Percentiles rank a stretch among this genome's conserved stretches.
phyloP scores from a whole-genome alignment of 2,329 filamentous ascomycete genomes.

The Hymenoscyphus linearis region DNA sequence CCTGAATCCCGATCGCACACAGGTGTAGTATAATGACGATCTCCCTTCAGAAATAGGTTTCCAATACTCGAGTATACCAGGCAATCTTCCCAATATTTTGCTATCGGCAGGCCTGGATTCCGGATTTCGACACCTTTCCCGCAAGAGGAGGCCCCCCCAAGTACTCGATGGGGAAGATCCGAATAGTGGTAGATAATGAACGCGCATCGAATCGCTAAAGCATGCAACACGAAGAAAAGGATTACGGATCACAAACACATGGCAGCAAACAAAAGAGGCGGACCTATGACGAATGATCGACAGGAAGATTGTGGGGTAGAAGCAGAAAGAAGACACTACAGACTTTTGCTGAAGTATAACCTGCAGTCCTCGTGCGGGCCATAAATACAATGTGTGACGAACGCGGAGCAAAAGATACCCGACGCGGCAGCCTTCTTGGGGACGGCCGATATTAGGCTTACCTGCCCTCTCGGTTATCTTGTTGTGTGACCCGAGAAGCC shows the following conservation, averaged over 20 bases:
- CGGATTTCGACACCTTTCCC: too few relatives aligned
- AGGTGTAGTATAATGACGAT: too few relatives aligned
- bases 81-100: too few relatives aligned
- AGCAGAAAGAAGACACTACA: background rate
- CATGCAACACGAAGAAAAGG: background rate
- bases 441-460: background rate
- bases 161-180: too few relatives aligned
- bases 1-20: too few relatives aligned
- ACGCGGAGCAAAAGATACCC: background rate
- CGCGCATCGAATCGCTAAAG: too few relatives aligned
- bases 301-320: background rate
- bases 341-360: too few relatives aligned
- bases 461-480: background rate
- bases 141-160: too few relatives aligned
- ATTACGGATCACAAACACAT: background rate
- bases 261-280: background rate
- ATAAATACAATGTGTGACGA: background rate
- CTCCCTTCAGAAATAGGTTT: too few relatives aligned
- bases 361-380: background rate
- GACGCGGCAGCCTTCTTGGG: background rate
- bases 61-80: too few relatives aligned
- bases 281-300: background rate
- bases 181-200: too few relatives aligned
- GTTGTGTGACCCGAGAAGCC: background rate
- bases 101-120: too few relatives aligned